Evolutionary conservation across 352 stramenopile genomes (phyloP), one percentile per base, ranked within the genome.

Genomic region (Phytophthora idaei): DNA sequence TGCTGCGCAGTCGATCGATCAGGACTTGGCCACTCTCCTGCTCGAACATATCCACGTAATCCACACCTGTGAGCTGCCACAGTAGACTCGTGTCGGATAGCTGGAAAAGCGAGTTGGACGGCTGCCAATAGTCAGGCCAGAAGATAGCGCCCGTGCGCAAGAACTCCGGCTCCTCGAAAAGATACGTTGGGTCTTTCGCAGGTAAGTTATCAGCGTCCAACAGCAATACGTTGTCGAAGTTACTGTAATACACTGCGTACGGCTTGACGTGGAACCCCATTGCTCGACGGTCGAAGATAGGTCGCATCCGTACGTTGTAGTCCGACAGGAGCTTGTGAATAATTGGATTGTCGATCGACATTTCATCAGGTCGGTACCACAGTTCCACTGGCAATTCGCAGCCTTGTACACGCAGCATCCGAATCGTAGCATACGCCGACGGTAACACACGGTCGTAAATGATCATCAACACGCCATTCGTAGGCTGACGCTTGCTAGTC

Each of bases 21-120:
- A 94, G 69, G 61, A 96, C 85, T 66, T 96, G 88, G 1, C 88
- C 88, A 53, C 84, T 93, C 67, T 96, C 88, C 66, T 96, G 88
- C 53, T 96, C 88, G 28, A 94, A 94, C 76, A 92, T 88, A 54
- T 94, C 82, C 14, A 89, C 76, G 57, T 84, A 94, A 14, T 75
- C 58, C 12, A 96, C 74, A 7, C 85, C 82, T 5, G 78, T 89
- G 37, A 94, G 67, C 64, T 96, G 76, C 88, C 86, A 96, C 44
- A 96, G 31, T 34, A 93, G 51, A 66, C 73, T 90, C 36, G 76
- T 88, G 60, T 86, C 88, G 12, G 77, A 90, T 14, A 96, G 64
- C 48, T 93, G 67, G 70, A 96, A 95, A 39, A 95, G 64, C 50
- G 89, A 93, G 71, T 94, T 92, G 11, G 73, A 76, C 25, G 85